phyloP scores from a whole-genome alignment of 352 stramenopile species.

The Phytophthora multivora region DNA sequence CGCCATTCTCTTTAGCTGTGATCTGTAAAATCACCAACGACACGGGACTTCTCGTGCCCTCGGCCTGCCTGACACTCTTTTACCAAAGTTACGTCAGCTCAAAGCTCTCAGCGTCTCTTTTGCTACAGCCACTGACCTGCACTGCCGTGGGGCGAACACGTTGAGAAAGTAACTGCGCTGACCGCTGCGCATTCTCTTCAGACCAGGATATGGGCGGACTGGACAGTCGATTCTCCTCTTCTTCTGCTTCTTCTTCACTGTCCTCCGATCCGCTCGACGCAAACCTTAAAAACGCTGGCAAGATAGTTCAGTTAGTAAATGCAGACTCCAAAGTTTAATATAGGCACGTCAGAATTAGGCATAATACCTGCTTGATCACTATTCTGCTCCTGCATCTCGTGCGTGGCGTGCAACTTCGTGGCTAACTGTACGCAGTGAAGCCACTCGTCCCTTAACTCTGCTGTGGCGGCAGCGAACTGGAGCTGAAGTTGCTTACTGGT shows the following conservation, averaged over 20 bases:
- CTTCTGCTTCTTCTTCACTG: slow-evolving; percentile 36
- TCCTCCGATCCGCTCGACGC: slow-evolving; percentile 58
- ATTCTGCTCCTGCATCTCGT: slow-evolving; percentile 7
- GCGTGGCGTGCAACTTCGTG: slow-evolving; percentile 32
- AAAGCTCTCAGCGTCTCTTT: not conserved
- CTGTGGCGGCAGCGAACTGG: slow-evolving; percentile 42
- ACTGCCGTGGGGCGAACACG: slow-evolving; percentile 16
- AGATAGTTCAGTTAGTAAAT: not conserved
- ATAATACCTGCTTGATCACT: slow-evolving; percentile 16
- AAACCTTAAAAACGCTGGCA: slow-evolving; percentile 55
- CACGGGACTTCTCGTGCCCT: slow-evolving; percentile 13
- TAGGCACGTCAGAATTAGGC: not conserved
- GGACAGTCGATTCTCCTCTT: slow-evolving; percentile 25
- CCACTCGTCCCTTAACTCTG: slow-evolving; percentile 50
- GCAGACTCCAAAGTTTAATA: no score
- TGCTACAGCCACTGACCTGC: slow-evolving; percentile 36
- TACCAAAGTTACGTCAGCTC: slow-evolving; percentile 18
- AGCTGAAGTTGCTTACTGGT: slow-evolving; percentile 37
- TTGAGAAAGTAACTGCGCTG: slow-evolving; percentile 34
- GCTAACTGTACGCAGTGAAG: slow-evolving; percentile 47
- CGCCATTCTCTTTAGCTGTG: slow-evolving; percentile 25
- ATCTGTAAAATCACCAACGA: slow-evolving; percentile 45
- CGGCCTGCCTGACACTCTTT: slow-evolving; percentile 13
- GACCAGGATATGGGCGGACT: slow-evolving; percentile 23
- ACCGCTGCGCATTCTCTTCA: slow-evolving; percentile 32